Conservation (phyloP, 495 filamentous ascomycete species). For the Xylaria acuta region DNA sequence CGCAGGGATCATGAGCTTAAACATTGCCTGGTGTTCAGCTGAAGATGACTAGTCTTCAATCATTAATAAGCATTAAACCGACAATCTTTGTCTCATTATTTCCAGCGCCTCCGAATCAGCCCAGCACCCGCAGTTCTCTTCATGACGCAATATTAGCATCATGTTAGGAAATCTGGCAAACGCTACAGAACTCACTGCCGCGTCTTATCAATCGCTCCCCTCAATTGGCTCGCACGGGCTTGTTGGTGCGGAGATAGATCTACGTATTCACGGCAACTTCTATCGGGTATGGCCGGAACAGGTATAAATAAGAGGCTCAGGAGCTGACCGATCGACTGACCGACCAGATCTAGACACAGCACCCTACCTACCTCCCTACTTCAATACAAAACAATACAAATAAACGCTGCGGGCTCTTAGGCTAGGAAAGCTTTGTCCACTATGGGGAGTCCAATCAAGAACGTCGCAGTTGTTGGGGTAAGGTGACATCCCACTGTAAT, state of each 20-base stretch:
- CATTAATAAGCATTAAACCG: not conserved
- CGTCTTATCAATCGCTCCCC: no score
- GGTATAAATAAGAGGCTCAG: slow-evolving; percentile 11
- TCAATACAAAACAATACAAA: not conserved
- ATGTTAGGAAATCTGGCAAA: slow-evolving; percentile 13
- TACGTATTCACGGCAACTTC: not conserved
- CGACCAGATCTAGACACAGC: not conserved
- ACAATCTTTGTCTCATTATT: not conserved
- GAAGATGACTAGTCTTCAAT: not conserved
- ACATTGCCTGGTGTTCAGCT: not conserved
- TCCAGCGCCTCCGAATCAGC: not conserved
- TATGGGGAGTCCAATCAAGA: slow-evolving; percentile 48
- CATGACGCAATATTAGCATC: slow-evolving; percentile 16
- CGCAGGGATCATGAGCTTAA: not conserved
- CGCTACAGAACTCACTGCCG: not conserved
- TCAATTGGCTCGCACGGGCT: not conserved
- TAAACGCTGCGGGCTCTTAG: not conserved
- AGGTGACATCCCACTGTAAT: slow-evolving; percentile 31
- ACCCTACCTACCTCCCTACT: not conserved
- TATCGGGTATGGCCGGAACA: not conserved
- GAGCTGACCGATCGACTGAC: no score
- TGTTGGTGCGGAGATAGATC: slow-evolving; percentile 1
- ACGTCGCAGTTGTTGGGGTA: slow-evolving; percentile 59
- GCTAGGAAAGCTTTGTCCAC: not conserved
- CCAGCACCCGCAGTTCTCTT: not conserved